Conservation (phyloP, 495 filamentous ascomycete genomes). For the Friedmanniomyces simplex region DNA sequence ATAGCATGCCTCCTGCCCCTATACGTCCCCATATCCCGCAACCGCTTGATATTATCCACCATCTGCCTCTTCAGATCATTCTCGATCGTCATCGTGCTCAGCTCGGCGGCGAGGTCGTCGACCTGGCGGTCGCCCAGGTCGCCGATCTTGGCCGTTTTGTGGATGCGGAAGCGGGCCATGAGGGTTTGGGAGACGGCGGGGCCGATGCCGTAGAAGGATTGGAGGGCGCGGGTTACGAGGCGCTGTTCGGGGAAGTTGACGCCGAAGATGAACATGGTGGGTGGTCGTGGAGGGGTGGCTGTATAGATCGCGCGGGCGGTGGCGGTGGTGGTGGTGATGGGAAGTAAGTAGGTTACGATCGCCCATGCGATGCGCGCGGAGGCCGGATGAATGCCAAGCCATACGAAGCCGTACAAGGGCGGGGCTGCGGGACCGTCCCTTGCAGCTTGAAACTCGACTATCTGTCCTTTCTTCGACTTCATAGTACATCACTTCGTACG, state of each 20-base stretch:
- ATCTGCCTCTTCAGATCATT: constrained; percentile 71
- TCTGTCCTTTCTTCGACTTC: constrained; percentile 6
- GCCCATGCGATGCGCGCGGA: no score
- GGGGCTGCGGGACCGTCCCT: neutral
- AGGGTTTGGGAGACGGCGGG: constrained; percentile 57
- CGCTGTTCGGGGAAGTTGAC: constrained; percentile 73
- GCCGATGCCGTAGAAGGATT: constrained; percentile 86
- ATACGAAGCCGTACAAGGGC: no score
- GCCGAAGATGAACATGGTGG: constrained; percentile 55
- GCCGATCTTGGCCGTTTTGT: constrained; percentile 65
- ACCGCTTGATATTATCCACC: constrained; percentile 69
- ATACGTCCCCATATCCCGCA: constrained; percentile 88
- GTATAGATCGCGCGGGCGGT: no score
- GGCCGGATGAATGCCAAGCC: no score
- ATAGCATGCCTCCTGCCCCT: constrained; percentile 84
- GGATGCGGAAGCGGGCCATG: constrained; percentile 78
- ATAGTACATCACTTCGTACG: neutral
- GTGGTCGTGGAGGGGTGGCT: no score
- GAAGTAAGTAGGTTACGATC: no score
- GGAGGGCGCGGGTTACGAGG: constrained; percentile 68
- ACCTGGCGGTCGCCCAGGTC: constrained; percentile 60
- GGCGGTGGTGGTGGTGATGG: no score
- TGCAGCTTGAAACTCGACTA: neutral
- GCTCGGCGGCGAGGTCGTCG: constrained; percentile 65
- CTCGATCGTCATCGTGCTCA: constrained; percentile 89